Evolutionary conservation across 176 grass and related monocot species (phyloP).

Genomic region (Pharus latifolius): DNA sequence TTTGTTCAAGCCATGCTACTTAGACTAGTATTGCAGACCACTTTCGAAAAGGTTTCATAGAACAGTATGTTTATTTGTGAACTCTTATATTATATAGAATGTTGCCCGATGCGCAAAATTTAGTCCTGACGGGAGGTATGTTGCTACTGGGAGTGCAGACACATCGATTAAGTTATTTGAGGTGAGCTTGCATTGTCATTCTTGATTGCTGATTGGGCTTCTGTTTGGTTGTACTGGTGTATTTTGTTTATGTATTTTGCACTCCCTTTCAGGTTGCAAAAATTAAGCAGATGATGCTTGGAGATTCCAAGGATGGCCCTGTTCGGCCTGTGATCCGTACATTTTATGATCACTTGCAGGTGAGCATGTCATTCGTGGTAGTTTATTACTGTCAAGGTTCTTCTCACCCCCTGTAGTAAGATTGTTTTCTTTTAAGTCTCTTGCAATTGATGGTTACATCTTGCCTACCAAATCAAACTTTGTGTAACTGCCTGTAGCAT

Average conservation of each 20-base stretch:
- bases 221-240: neutral
- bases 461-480: too few relatives aligned
- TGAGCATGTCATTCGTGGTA: slow-evolving; percentile 2
- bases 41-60: neutral
- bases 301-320: slow-evolving; percentile 68
- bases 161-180: slow-evolving; percentile 92
- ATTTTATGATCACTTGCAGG: slow-evolving; percentile 94
- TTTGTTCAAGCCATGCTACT: neutral
- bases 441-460: neutral
- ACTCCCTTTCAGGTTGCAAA: slow-evolving; percentile 62
- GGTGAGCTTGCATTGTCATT: slow-evolving; percentile 28
- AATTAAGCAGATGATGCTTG: slow-evolving; percentile 73
- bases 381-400: neutral
- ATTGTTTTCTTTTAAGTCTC: neutral
- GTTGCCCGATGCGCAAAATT: slow-evolving; percentile 75
- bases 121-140: slow-evolving; percentile 75
- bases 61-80: neutral
- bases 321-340: slow-evolving; percentile 66
- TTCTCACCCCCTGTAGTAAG: neutral
- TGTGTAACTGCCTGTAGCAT: neutral
- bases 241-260: neutral
- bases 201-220: neutral
- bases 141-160: slow-evolving; percentile 90
- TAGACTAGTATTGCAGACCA: neutral
- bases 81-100: slow-evolving; percentile 52